phyloP scores from a whole-genome alignment of 129 eudicot species.

The Pittosporum tobira region DNA sequence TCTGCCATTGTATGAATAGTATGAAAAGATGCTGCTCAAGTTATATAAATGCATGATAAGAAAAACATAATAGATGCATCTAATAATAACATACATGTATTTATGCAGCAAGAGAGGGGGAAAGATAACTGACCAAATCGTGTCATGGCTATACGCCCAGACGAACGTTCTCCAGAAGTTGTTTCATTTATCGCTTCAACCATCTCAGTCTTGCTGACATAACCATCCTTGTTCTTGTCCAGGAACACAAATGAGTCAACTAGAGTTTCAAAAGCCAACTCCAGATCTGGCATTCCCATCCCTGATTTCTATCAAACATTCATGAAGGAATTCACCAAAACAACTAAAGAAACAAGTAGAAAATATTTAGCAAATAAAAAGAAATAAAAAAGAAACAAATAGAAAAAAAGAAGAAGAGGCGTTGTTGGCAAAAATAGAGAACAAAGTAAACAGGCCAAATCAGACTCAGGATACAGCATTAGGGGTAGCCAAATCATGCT shows the following conservation, averaged over 20 bases:
- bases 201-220: conserved; percentile 86
- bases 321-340: conserved; percentile 1
- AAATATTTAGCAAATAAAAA: too few species aligned
- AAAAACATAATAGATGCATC: background rate
- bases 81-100: background rate
- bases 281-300: conserved; percentile 66
- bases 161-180: conserved; percentile 61
- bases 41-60: too few species aligned
- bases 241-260: conserved; percentile 86
- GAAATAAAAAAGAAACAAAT: too few species aligned
- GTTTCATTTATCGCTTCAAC: conserved; percentile 71
- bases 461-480: conserved; percentile 37
- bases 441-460: too few species aligned
- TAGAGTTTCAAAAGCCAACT: conserved; percentile 72
- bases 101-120: conserved; percentile 1
- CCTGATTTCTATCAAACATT: conserved; percentile 43
- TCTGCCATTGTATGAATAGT: too few species aligned
- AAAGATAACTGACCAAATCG: conserved; percentile 63
- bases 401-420: too few species aligned
- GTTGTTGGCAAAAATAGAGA: too few species aligned
- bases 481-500: conserved; percentile 38
- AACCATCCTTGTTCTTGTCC: conserved; percentile 82
- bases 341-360: background rate
- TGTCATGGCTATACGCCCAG: conserved; percentile 82
- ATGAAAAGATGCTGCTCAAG: too few species aligned